These are phyloP conservation scores for Dendrothele bispora DNA, from an alignment of 768 basidiomycete genomes.

Conservation along the genomic window DNA sequence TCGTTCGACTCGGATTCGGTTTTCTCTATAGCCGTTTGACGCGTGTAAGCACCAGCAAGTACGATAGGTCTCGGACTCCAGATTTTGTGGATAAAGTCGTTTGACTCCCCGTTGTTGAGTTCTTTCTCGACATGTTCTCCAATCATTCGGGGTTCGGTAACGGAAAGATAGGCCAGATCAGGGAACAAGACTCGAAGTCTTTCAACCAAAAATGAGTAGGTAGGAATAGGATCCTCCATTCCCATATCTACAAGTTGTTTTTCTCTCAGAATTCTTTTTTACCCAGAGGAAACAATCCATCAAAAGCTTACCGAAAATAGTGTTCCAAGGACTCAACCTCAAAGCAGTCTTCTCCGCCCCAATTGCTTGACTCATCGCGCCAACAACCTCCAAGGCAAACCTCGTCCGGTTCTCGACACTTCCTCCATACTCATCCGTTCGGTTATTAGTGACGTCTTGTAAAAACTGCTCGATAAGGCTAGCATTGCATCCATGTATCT, in stretches of 20 bases:
- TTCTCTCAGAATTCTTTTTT: not conserved
- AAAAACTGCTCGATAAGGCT: slow-evolving; percentile 43
- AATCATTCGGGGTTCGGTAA: slow-evolving; percentile 24
- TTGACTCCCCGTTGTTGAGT: slow-evolving; percentile 11
- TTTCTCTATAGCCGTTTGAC: slow-evolving; percentile 21
- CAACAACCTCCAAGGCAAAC: slow-evolving; percentile 42
- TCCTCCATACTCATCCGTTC: slow-evolving; percentile 53
- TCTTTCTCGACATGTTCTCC: slow-evolving; percentile 3
- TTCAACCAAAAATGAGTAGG: slow-evolving; percentile 40
- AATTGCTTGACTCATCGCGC: slow-evolving; percentile 36
- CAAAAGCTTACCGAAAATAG: slow-evolving; percentile 16
- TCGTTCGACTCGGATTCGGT: slow-evolving; percentile 20
- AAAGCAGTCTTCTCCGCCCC: slow-evolving; percentile 42
- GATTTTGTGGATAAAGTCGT: slow-evolving; percentile 27
- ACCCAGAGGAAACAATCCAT: not conserved
- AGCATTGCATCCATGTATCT: slow-evolving; percentile 30
- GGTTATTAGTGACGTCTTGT: slow-evolving; percentile 36
- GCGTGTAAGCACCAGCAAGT: slow-evolving; percentile 25
- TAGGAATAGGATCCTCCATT: slow-evolving; percentile 40
- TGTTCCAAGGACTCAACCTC: slow-evolving; percentile 40
- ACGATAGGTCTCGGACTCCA: slow-evolving; percentile 29
- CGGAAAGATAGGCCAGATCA: slow-evolving; percentile 40
- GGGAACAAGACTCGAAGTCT: slow-evolving; percentile 31
- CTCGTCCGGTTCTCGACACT: slow-evolving; percentile 43
- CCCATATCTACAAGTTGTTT: slow-evolving; percentile 24